A percentile compares a stretch with the other conserved stretches of the same genome.
These are phyloP conservation scores for Fraxinus sp. DNA, from an alignment of 305 asterid species.

Conservation along the genomic window DNA sequence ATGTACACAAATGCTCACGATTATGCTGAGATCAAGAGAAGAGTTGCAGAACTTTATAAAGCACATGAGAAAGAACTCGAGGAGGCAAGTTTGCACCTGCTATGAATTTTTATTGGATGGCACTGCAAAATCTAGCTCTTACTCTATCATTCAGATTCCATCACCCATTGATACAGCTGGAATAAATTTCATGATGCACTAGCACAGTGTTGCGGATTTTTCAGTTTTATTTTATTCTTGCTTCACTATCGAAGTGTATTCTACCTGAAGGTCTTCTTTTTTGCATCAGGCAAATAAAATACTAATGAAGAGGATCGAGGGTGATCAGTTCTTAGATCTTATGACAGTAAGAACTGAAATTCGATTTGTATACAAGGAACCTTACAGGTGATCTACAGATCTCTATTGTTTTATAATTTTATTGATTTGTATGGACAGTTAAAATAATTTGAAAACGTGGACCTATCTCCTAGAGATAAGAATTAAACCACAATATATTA, in stretches of 20 bases:
- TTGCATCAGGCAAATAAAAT: slow-evolving; percentile 67
- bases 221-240: background rate
- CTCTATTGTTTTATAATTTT: slow-evolving; percentile 1
- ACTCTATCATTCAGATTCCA: slow-evolving; percentile 17
- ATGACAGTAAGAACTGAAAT: slow-evolving; percentile 73
- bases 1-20: slow-evolving; percentile 88
- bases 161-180: background rate
- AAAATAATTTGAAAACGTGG: no score
- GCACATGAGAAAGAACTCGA: slow-evolving; percentile 81
- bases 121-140: slow-evolving; percentile 2
- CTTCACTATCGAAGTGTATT: background rate
- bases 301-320: slow-evolving; percentile 72
- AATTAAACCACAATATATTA: no score
- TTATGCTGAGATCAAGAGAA: slow-evolving; percentile 62
- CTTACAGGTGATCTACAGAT: slow-evolving; percentile 61
- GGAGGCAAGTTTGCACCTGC: slow-evolving; percentile 50
- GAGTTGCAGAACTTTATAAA: slow-evolving; percentile 70
- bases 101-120: background rate
- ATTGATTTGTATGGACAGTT: no score
- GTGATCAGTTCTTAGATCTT: slow-evolving; percentile 82
- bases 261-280: slow-evolving; percentile 21
- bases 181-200: background rate
- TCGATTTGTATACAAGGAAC: slow-evolving; percentile 77
- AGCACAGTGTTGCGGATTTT: background rate
- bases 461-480: no score